phyloP scores from a whole-genome alignment of 2,329 filamentous ascomycete species.

The Dactylellina leptospora region DNA sequence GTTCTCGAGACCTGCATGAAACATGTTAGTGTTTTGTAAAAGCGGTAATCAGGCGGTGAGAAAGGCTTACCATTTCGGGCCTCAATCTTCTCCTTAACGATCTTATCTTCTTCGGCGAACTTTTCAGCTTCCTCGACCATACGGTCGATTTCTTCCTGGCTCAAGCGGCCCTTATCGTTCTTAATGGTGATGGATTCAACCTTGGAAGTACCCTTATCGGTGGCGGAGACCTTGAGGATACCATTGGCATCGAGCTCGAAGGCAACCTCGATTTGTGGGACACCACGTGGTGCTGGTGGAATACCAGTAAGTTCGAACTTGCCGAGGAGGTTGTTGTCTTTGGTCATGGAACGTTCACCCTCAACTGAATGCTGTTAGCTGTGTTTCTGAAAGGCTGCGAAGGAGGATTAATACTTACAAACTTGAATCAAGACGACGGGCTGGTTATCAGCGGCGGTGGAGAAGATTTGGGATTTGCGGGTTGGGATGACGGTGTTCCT shows the following conservation, averaged over 20 bases:
- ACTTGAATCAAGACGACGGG: slow-evolving; percentile 94
- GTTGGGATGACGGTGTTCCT: slow-evolving; percentile 95
- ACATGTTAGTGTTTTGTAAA: slow-evolving; percentile 21
- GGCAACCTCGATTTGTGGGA: slow-evolving; percentile 97
- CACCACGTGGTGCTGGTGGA: slow-evolving; percentile 90
- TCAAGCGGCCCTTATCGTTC: slow-evolving; percentile 98
- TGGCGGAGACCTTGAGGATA: slow-evolving; percentile 94
- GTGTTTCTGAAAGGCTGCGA: too few species aligned
- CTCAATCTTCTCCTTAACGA: slow-evolving; percentile 94
- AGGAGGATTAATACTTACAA: slow-evolving; percentile 62
- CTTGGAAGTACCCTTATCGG: slow-evolving; percentile 98
- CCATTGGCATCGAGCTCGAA: slow-evolving; percentile 99
- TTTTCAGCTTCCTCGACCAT: slow-evolving; percentile 99
- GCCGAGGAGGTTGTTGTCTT: slow-evolving; percentile 96
- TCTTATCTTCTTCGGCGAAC: slow-evolving; percentile 99
- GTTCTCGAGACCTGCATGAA: slow-evolving; percentile 78
- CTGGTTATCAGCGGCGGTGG: slow-evolving; percentile 95
- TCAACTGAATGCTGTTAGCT: slow-evolving; percentile 65
- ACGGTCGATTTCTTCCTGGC: slow-evolving; percentile 96
- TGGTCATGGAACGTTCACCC: slow-evolving; percentile 91
- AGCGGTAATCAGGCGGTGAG: background rate
- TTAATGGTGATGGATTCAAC: slow-evolving; percentile 97
- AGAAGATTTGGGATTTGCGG: slow-evolving; percentile 98
- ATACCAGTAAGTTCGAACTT: slow-evolving; percentile 99
- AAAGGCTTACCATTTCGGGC: slow-evolving; percentile 74